phyloP scores from a whole-genome alignment of 2,329 filamentous ascomycete genomes.

The Didymellaceae sp. region DNA sequence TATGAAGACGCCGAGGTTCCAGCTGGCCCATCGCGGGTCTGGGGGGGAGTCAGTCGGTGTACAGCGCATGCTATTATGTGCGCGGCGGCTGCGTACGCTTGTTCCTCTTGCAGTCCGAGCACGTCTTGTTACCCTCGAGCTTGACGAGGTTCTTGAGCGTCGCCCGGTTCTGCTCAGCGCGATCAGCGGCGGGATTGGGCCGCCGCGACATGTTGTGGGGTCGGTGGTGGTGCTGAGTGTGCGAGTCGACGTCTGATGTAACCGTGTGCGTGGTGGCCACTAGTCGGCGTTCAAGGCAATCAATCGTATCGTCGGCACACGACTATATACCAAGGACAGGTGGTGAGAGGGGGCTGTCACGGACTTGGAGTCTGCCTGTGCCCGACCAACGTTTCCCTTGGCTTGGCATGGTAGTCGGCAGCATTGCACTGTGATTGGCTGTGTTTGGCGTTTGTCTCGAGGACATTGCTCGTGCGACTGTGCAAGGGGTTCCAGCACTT shows the following conservation, averaged over 20 bases:
- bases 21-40: constrained; percentile 99
- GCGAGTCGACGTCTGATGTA: background rate
- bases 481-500: background rate
- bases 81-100: constrained; percentile 73
- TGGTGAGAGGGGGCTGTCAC: constrained; percentile 5
- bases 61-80: background rate
- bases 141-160: constrained; percentile 96
- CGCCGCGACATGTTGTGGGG: constrained; percentile 74
- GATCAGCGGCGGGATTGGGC: constrained; percentile 80
- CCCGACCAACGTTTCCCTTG: constrained; percentile 14
- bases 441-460: background rate
- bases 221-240: constrained; percentile 10
- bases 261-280: background rate
- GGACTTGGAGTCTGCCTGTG: constrained; percentile 5
- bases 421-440: constrained; percentile 12
- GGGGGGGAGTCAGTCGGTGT: constrained; percentile 33
- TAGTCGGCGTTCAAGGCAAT: background rate
- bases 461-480: constrained; percentile 2
- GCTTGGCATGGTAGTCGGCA: constrained; percentile 8
- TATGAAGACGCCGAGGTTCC: constrained; percentile 96
- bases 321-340: constrained; percentile 5
- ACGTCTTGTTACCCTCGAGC: constrained; percentile 93
- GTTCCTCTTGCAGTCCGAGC: constrained; percentile 98
- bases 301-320: background rate
- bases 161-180: constrained; percentile 89